phyloP scores from a whole-genome alignment of 768 basidiomycete species.

The Suillus fuscotomentosus region DNA sequence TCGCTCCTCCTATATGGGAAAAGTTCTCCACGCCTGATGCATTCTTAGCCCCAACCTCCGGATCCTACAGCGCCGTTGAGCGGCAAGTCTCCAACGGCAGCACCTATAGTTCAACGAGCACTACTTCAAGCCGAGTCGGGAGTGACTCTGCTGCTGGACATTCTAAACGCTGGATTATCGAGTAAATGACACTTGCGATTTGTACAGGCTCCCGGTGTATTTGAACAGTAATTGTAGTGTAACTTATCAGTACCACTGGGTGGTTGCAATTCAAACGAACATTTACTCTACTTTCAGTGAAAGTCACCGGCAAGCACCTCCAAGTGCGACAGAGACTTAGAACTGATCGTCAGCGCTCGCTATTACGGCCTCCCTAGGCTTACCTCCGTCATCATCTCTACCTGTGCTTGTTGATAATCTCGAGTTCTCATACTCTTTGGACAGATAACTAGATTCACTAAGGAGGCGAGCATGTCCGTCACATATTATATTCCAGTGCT shows the following conservation, averaged over 20 bases:
- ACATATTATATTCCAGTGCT: too few relatives aligned
- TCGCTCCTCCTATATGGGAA: conserved; percentile 24
- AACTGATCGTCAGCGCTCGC: neutral
- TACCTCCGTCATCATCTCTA: neutral
- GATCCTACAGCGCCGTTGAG: conserved; percentile 26
- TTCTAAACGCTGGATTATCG: conserved; percentile 29
- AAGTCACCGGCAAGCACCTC: neutral
- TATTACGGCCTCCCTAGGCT: neutral
- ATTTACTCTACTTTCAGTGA: neutral
- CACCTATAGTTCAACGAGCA: conserved; percentile 10
- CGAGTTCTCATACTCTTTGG: too few relatives aligned
- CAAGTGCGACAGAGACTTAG: neutral
- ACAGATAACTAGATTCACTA: too few relatives aligned
- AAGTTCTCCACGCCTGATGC: conserved; percentile 19
- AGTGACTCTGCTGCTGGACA: conserved; percentile 6
- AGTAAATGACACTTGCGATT: conserved; percentile 12
- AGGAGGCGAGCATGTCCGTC: too few relatives aligned
- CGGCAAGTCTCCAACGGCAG: conserved; percentile 7
- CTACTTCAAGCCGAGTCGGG: conserved; percentile 4
- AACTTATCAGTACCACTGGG: neutral
- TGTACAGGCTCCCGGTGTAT: neutral
- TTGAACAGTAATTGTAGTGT: neutral
- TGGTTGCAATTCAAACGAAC: neutral
- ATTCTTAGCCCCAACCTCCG: neutral
- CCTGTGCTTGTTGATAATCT: neutral